Conservation (phyloP, 192 early-diverging fungal genomes). For the Polychytrium aggregatum region DNA sequence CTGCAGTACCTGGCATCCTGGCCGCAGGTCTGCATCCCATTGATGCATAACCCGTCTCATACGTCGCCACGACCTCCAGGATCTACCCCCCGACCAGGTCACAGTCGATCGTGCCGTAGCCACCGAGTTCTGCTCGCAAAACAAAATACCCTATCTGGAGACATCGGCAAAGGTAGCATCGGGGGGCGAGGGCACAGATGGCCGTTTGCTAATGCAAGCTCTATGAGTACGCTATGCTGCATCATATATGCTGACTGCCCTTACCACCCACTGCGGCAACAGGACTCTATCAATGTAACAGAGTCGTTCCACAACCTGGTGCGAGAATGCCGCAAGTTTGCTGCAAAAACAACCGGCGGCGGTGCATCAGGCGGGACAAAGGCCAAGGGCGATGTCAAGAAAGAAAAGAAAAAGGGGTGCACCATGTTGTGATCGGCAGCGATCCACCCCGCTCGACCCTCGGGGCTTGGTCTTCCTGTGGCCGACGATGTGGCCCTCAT, state of each 20-base stretch:
- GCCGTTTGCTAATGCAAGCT: too few species aligned
- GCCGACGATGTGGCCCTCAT: too few species aligned
- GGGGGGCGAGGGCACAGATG: background rate
- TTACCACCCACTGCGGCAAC: background rate
- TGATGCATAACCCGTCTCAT: too few species aligned
- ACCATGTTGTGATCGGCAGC: too few species aligned
- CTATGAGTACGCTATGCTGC: too few species aligned
- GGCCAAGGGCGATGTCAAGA: too few species aligned
- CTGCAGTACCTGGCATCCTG: too few species aligned
- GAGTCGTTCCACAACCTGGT: slow-evolving; percentile 44
- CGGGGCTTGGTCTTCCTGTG: too few species aligned
- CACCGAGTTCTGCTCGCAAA: slow-evolving; percentile 16
- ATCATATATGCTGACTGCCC: background rate
- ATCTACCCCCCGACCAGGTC: slow-evolving; percentile 32
- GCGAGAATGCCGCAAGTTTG: slow-evolving; percentile 34
- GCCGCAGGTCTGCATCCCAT: background rate
- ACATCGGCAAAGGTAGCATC: slow-evolving; percentile 45
- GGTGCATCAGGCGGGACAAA: too few species aligned
- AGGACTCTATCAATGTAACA: slow-evolving; percentile 44
- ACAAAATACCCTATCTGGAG: slow-evolving; percentile 36
- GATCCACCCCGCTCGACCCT: too few species aligned
- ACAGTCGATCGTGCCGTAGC: slow-evolving; percentile 31
- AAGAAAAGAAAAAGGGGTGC: too few species aligned
- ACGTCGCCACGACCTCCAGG: slow-evolving; percentile 12
- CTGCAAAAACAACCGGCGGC: too few species aligned